A percentile compares a stretch with the other conserved stretches of the same genome.
Conservation (phyloP, 305 asterid genomes). For the Solanum hybrid region DNA sequence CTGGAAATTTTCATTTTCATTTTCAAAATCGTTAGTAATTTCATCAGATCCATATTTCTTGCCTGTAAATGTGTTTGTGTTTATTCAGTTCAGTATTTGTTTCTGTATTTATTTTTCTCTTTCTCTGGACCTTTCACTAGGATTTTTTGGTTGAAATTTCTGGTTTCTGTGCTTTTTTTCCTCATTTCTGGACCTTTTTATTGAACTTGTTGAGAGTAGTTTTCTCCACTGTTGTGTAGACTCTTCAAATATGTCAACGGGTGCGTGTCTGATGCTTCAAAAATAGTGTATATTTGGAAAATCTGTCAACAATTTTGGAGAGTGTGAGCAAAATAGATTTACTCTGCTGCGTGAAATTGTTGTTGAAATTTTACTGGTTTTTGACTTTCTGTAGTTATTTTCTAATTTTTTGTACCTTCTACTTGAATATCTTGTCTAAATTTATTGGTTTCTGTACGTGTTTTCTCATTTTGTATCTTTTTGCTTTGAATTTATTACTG, state of each 20-base stretch:
- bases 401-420: background rate
- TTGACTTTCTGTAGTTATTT: background rate
- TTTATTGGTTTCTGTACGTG: background rate
- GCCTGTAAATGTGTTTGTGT: background rate
- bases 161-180: background rate
- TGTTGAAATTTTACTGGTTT: background rate
- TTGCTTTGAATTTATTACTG: background rate
- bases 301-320: background rate
- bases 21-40: background rate
- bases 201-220: background rate
- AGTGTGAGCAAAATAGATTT: background rate
- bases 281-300: background rate
- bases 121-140: background rate
- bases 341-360: background rate
- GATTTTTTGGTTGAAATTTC: background rate
- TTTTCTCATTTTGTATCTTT: background rate
- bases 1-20: background rate
- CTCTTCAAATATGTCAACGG: background rate
- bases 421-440: background rate
- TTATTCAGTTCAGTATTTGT: background rate
- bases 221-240: background rate
- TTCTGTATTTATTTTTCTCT: background rate
- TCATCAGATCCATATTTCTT: background rate
- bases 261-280: background rate
- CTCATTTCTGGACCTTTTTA: background rate